Evolutionary conservation across 768 basidiomycete species (phyloP).

Genomic region (Boletus eberwhitei): DNA sequence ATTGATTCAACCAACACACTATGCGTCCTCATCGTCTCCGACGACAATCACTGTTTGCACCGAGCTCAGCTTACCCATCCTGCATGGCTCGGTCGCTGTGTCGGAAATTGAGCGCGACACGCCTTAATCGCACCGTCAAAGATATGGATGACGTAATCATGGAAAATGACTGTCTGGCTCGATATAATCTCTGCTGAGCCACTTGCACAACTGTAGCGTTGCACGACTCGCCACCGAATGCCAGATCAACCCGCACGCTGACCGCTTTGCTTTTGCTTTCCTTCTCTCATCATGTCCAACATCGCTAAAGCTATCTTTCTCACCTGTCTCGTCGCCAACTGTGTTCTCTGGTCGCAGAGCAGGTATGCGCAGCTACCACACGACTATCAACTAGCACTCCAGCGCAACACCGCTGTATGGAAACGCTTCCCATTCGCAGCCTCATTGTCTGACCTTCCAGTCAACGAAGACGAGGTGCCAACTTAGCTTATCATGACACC

Average conservation of each 20-base stretch:
- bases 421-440: slow-evolving; percentile 3
- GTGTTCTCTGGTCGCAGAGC: slow-evolving; percentile 64
- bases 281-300: slow-evolving; percentile 41
- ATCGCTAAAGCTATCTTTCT: slow-evolving; percentile 50
- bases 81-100: neutral
- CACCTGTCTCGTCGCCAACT: slow-evolving; percentile 50
- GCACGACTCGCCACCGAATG: neutral
- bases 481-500: neutral
- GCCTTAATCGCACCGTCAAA: neutral
- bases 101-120: neutral
- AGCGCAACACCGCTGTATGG: slow-evolving; percentile 2
- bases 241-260: neutral
- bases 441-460: neutral
- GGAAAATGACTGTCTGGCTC: too few species aligned
- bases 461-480: slow-evolving; percentile 8
- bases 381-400: neutral
- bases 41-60: neutral
- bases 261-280: neutral
- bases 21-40: neutral
- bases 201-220: neutral
- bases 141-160: slow-evolving; percentile 14
- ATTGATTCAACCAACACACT: neutral
- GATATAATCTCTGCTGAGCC: too few species aligned
- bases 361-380: slow-evolving; percentile 39
- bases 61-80: neutral